Conservation (phyloP, 495 filamentous ascomycete species). For the Parathielavia appendiculata region DNA sequence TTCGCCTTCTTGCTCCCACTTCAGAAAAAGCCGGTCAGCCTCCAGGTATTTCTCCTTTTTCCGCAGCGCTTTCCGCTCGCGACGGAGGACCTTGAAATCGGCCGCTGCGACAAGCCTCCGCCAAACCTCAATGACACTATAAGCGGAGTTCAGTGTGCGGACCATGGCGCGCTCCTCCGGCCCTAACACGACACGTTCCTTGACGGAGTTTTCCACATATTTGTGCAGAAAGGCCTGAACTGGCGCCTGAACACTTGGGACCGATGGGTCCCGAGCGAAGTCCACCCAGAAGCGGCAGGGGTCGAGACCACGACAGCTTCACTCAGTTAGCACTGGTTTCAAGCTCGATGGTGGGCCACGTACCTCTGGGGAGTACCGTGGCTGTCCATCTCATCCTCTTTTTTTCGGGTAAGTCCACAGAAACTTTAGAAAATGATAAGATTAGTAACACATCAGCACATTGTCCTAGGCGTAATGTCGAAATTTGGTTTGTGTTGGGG, state of each 20-base stretch:
- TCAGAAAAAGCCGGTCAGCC: background rate
- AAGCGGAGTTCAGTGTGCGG: background rate
- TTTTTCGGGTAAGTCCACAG: background rate
- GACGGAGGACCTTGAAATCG: constrained; percentile 7
- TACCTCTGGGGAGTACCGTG: too few species aligned
- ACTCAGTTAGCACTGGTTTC: constrained; percentile 2
- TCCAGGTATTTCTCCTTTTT: background rate
- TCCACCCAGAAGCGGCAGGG: constrained; percentile 1
- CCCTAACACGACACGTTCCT: constrained; percentile 7
- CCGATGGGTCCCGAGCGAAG: background rate
- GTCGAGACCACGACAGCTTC: background rate
- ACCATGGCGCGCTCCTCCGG: constrained; percentile 6
- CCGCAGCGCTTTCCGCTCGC: background rate
- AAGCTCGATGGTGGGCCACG: too few species aligned
- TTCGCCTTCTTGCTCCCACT: constrained; percentile 4
- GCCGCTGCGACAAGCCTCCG: constrained; percentile 4
- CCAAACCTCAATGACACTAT: constrained; percentile 8
- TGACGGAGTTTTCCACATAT: background rate
- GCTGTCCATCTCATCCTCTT: background rate
- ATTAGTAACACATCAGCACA: constrained; percentile 2
- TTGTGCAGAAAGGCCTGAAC: background rate
- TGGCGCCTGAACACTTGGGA: background rate
- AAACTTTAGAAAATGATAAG: background rate
- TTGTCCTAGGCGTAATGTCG: constrained; percentile 2
- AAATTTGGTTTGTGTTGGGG: too few species aligned